Evolutionary conservation across 345 rosid species (phyloP), one percentile per base, ranked within the genome.

Genomic region (Boechera stricta): DNA sequence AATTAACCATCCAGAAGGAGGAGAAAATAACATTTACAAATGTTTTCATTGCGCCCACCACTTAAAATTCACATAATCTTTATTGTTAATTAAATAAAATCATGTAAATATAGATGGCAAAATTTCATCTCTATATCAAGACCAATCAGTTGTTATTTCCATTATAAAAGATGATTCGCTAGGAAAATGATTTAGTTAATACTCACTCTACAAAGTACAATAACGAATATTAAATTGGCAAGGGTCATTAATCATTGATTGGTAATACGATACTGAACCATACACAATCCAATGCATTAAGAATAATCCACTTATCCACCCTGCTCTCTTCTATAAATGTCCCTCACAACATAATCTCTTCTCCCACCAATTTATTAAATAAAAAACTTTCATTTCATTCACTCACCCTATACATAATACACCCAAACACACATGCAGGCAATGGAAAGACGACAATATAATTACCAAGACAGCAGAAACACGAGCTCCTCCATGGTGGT

Each of bases 381-480:
- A 45, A 31, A 58, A 60, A 42, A n/a, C 16, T 52, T 35, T 41
- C 32, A 29, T 28, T 42, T 21, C 29, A 66, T 26, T 66, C 11
- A 53, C n/a, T 12, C 39, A 16, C 33, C 4, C 21, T 15, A 16
- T 28, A 36, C 2, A 21, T 4, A 8, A 5, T 6, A 48, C 0
- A 47, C 5, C 13, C 0, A 48, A 7, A 52, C 71, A 59, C 66
- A 57, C 51, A 74, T 64, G 77, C 77, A 74, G 56, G 57, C 60
- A 74, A 86, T 84, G 85, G 85, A 81, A 62, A 81, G 81, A 21
- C 78, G 86, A 78, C 83, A 48, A 12, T 74, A 80, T 32, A 15
- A 56, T 42, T 72, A 77, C 58, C 59, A 75, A 67, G 53, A 64
- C 5, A 64, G 13, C 38, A 28, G 4, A 64, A 44, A 42, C 53